Base-by-base conservation (phyloP, 2,329 filamentous ascomycete genomes). In the Lachnellula willkommii region DNA sequence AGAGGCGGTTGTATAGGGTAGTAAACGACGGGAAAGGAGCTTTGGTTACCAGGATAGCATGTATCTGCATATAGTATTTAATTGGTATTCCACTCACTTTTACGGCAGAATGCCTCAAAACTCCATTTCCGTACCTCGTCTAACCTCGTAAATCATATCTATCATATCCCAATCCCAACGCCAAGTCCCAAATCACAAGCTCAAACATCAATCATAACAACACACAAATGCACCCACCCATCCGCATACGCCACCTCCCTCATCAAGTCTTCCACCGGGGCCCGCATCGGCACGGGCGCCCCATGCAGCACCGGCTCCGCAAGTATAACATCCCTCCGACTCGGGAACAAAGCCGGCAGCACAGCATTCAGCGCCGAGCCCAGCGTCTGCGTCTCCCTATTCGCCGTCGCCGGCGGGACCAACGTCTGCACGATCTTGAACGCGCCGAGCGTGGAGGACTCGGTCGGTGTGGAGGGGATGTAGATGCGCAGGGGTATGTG, bases 401-500 rank as follows among this genome's bases (percentile, higher is more conserved):
- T 75, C 59, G 64, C 62, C 61, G 66, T 63, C 53, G 54, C 57
- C 63, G 83, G 75, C 37, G 85, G 75, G 2, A 95, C 75, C 11
- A 91, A 81, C 2, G 86, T 82, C 72, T 96, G 93, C 43, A 96
- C 80, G 47, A 90, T 81, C 66, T 82, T 85, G 68, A 89, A 85
- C 39, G 81, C 78, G 17, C 80, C 82, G 70, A 60, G 67, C 6
- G 75, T 72, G 0, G 73, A 69, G 48, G 69, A 70, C 26, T 74
- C 68, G 3, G 75, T 70, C 0, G 88, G 83, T 0, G 82, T 75
- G 5, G 83, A 80, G 2, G 88, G 89, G 49, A 97, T 83, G 72
- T 96, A 99, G 53, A 97, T 75, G 53, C 92, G 86, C 40, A 97
- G 74, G 0, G 94, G 94, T n/a, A 97, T 79, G 71, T 95, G 86